These are phyloP conservation scores for Prunus yedoensis DNA, from an alignment of 331 rosid species.

Conservation along the genomic window DNA sequence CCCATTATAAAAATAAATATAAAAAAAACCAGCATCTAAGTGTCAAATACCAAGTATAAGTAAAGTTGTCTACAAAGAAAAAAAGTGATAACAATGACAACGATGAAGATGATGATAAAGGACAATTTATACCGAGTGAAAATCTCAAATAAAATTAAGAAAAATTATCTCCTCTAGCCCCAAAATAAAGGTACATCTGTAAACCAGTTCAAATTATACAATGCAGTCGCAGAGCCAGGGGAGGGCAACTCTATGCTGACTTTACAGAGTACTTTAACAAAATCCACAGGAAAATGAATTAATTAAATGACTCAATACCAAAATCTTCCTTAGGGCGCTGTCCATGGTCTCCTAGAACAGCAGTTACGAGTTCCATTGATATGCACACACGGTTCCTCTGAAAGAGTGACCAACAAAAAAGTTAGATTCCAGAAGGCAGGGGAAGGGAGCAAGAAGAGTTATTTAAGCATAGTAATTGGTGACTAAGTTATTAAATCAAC, in stretches of 20 bases:
- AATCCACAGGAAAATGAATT: neutral
- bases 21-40: no score
- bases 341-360: slow-evolving; percentile 98
- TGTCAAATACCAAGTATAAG: no score
- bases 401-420: slow-evolving; percentile 31
- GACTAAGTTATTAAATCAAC: neutral
- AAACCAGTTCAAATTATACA: neutral
- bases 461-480: neutral
- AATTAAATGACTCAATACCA: slow-evolving; percentile 42
- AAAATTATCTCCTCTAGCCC: no score
- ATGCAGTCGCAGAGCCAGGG: neutral
- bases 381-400: slow-evolving; percentile 82
- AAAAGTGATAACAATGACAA: no score
- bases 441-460: neutral
- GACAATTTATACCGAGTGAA: no score
- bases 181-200: no score
- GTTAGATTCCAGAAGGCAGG: slow-evolving; percentile 20
- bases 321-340: slow-evolving; percentile 91
- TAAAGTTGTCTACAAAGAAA: no score
- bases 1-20: no score
- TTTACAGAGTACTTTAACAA: neutral
- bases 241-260: neutral
- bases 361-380: slow-evolving; percentile 96
- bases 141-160: no score
- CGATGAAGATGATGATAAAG: no score